phyloP scores from a whole-genome alignment of 2,329 filamentous ascomycete genomes.

The Ascochyta koolunga region DNA sequence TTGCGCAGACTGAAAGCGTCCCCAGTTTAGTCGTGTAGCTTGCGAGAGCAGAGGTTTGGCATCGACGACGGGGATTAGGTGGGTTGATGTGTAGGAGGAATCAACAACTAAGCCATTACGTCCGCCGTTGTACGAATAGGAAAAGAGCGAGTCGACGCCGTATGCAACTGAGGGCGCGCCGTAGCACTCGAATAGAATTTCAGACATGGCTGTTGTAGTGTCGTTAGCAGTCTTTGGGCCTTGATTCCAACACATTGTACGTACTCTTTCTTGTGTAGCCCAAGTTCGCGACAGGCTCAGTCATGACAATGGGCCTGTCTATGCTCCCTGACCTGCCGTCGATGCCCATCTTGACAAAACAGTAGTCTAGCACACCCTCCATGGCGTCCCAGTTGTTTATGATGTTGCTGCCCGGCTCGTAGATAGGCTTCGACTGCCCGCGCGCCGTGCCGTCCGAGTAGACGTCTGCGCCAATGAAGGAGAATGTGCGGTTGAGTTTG shows the following conservation, averaged over 20 bases:
- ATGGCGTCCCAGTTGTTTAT: slow-evolving; percentile 98
- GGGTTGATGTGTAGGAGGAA: slow-evolving; percentile 91
- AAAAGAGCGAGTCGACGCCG: slow-evolving; percentile 96
- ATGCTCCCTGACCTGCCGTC: slow-evolving; percentile 76
- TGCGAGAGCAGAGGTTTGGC: slow-evolving; percentile 83
- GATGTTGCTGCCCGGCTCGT: slow-evolving; percentile 88
- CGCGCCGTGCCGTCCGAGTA: slow-evolving; percentile 93
- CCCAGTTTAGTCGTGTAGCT: slow-evolving; percentile 92
- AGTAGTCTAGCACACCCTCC: slow-evolving; percentile 92
- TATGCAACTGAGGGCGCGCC: slow-evolving; percentile 87
- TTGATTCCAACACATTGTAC: slow-evolving; percentile 38
- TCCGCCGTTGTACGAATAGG: slow-evolving; percentile 90
- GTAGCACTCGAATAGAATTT: slow-evolving; percentile 97
- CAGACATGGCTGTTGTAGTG: slow-evolving; percentile 77
- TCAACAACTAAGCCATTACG: slow-evolving; percentile 86
- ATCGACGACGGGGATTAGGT: slow-evolving; percentile 91
- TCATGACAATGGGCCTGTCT: slow-evolving; percentile 90
- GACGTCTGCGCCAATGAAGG: slow-evolving; percentile 89
- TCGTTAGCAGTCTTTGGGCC: slow-evolving; percentile 32
- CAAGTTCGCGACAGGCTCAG: slow-evolving; percentile 90
- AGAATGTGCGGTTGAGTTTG: slow-evolving; percentile 89
- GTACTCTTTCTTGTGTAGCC: slow-evolving; percentile 86
- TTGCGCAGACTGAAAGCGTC: slow-evolving; percentile 85
- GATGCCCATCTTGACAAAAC: slow-evolving; percentile 91
- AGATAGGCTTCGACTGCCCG: slow-evolving; percentile 87